These are phyloP conservation scores for Trichoderma simmonsii DNA, from an alignment of 2,329 filamentous ascomycete species.

Conservation along the genomic window DNA sequence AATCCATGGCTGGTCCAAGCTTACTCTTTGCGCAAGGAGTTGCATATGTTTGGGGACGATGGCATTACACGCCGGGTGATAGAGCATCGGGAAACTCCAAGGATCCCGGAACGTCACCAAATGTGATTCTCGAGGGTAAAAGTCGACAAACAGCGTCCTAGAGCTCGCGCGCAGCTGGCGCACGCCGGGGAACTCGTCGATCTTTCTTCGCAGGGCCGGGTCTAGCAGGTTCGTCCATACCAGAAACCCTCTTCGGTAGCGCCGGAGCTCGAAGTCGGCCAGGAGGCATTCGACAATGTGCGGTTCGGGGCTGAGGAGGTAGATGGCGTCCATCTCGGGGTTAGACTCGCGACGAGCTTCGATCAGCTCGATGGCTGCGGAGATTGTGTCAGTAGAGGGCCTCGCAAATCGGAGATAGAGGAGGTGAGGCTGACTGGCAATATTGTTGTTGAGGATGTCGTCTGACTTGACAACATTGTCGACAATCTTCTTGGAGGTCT, in stretches of 20 bases:
- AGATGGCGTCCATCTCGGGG: conserved; percentile 90
- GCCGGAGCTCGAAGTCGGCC: conserved; percentile 81
- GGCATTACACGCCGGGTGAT: conserved; percentile 84
- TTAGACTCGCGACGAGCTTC: conserved; percentile 81
- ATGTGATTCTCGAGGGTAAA: conserved; percentile 85
- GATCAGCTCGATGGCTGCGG: conserved; percentile 85
- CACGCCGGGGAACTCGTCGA: conserved; percentile 68
- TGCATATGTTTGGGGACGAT: conserved; percentile 82
- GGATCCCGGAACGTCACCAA: conserved; percentile 90
- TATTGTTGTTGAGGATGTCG: conserved; percentile 93
- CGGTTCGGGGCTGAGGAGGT: conserved; percentile 79
- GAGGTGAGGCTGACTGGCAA: conserved; percentile 68
- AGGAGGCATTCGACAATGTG: conserved; percentile 92
- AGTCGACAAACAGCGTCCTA: conserved; percentile 82
- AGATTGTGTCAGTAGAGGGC: conserved; percentile 21
- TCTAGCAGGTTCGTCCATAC: conserved; percentile 82
- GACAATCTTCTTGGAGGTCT: conserved; percentile 76
- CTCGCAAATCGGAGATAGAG: not conserved
- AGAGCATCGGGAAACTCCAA: conserved; percentile 91
- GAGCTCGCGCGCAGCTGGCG: conserved; percentile 76
- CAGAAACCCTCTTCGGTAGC: conserved; percentile 76
- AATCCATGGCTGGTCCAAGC: not conserved
- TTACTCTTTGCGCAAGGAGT: conserved; percentile 80
- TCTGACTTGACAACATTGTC: conserved; percentile 92
- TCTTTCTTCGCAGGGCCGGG: conserved; percentile 64